phyloP scores from a whole-genome alignment of 208 protist genomes.

The Leptomonas pyrrhocoris region DNA sequence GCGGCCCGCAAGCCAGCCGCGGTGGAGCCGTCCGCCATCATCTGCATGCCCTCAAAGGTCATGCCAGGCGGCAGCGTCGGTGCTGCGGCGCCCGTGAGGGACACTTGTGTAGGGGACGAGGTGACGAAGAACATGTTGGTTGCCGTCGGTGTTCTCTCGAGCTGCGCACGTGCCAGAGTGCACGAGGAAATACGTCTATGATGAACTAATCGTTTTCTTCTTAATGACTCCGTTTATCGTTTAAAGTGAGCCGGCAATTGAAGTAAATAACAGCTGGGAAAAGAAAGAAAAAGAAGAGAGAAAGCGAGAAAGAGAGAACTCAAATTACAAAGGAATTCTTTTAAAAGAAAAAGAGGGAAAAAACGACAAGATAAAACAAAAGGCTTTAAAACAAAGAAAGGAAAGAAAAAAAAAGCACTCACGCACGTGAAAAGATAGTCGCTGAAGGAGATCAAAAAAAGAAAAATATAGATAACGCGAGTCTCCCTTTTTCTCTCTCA shows the following conservation, averaged over 20 bases:
- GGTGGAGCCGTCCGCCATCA: conserved; percentile 16
- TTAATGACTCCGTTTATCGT: too few species aligned
- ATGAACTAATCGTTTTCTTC: too few species aligned
- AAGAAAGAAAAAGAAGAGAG: background rate
- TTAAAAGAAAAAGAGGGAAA: background rate
- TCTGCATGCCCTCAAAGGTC: conserved; percentile 9
- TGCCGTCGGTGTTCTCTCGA: background rate
- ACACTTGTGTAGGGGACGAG: conserved; percentile 5
- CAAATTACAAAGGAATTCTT: background rate
- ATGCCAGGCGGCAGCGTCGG: background rate
- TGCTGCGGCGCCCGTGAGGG: conserved; percentile 2
- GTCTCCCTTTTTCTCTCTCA: too few species aligned
- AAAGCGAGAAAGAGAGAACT: background rate
- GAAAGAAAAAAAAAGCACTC: background rate
- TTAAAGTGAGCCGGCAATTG: too few species aligned
- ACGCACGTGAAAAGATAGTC: background rate
- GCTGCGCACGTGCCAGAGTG: too few species aligned
- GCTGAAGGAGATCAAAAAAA: background rate
- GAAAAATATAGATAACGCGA: background rate
- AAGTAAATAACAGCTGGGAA: background rate
- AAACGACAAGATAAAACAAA: conserved; percentile 4
- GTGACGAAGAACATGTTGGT: conserved; percentile 26
- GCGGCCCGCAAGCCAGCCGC: background rate
- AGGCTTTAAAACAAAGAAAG: background rate
- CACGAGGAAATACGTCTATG: background rate